phyloP scores from a whole-genome alignment of 306 rosid genomes.

The Prunus armeniaca region DNA sequence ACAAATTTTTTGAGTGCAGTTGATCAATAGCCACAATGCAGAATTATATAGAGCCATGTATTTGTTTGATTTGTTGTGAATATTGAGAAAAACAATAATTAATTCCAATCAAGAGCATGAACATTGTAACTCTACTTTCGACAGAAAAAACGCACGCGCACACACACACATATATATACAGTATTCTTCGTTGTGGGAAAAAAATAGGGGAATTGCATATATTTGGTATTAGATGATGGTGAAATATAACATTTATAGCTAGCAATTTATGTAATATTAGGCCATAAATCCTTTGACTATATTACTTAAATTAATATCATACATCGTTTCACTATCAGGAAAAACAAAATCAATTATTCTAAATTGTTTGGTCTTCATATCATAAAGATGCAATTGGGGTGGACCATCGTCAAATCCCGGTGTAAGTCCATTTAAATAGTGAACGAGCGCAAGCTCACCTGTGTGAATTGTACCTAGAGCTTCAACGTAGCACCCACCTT shows the following conservation, averaged over 20 bases:
- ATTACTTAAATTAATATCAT: background rate
- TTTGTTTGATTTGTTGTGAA: background rate
- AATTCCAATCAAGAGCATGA: background rate
- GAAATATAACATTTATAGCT: too few relatives aligned
- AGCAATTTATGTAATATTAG: too few relatives aligned
- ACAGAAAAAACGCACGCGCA: too few relatives aligned
- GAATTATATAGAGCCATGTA: background rate
- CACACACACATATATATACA: accelerated
- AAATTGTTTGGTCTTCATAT: background rate
- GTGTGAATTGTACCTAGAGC: background rate
- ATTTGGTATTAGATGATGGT: too few relatives aligned
- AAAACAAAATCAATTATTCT: background rate
- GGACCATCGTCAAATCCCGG: background rate
- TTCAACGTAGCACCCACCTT: background rate
- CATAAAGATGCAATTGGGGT: background rate
- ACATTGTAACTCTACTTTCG: background rate
- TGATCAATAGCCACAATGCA: background rate
- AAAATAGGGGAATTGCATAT: too few relatives aligned
- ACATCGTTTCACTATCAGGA: background rate
- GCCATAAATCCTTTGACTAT: too few relatives aligned
- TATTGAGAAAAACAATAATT: background rate
- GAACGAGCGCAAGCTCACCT: background rate
- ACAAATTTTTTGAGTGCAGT: background rate
- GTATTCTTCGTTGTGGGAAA: too few relatives aligned
- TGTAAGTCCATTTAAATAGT: background rate